Percentiles rank a stretch among this genome's conserved stretches.
Evolutionary conservation across 2,329 filamentous ascomycete genomes (phyloP).

Genomic region (Penicillium nordicum): DNA sequence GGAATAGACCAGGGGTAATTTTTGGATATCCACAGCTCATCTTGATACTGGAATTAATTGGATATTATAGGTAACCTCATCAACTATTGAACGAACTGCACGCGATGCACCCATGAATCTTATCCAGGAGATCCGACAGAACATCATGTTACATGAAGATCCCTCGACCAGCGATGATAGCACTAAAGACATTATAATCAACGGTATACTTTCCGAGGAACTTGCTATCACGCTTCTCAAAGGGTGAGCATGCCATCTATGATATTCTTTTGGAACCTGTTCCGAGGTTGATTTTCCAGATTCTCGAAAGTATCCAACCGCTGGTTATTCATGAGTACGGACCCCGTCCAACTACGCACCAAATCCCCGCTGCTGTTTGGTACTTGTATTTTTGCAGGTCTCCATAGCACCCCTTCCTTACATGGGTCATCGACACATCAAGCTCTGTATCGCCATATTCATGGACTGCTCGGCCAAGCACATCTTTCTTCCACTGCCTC

Average conservation of each 20-base stretch:
- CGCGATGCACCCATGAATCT: conserved; percentile 18
- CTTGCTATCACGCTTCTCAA: not conserved
- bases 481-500: not conserved
- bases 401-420: not conserved
- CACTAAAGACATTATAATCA: not conserved
- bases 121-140: conserved; percentile 16
- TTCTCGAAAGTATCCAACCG: not conserved
- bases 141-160: conserved; percentile 8
- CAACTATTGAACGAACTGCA: conserved; percentile 10
- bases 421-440: not conserved
- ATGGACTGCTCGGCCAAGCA: not conserved
- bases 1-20: not conserved
- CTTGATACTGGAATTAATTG: not conserved
- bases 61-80: not conserved
- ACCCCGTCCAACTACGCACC: not conserved
- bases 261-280: not conserved
- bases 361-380: not conserved
- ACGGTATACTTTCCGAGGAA: not conserved
- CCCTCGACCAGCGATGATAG: not conserved
- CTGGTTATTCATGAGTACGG: not conserved
- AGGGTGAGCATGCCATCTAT: not conserved
- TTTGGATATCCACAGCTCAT: not conserved
- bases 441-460: not conserved
- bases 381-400: not conserved
- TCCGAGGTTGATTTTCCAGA: not conserved